Evolutionary conservation across 169 alveolate genomes (phyloP).

Genomic region (Plasmodium cynomolgi): DNA sequence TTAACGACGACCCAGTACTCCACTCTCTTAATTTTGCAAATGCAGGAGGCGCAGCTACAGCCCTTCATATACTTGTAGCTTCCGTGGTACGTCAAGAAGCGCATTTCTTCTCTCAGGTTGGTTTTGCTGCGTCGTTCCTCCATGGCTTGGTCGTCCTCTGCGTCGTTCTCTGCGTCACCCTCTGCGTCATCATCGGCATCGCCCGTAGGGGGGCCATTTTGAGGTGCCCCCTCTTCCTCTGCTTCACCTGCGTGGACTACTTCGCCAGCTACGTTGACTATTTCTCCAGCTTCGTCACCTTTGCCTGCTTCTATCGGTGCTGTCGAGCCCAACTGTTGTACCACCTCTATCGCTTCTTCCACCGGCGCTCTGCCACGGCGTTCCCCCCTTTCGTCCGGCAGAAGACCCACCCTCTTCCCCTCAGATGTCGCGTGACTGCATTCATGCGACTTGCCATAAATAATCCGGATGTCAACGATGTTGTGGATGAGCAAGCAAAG

Average conservation of each 20-base stretch:
- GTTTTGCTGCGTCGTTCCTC: background rate
- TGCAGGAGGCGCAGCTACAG: conserved; percentile 42
- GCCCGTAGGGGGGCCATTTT: background rate
- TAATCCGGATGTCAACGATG: conserved; percentile 19
- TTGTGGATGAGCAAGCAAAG: conserved; percentile 56
- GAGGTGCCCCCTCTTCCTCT: background rate
- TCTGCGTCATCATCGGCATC: background rate
- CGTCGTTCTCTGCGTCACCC: background rate
- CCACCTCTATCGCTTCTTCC: background rate
- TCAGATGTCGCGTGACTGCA: conserved; percentile 20
- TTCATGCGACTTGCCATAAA: conserved; percentile 39
- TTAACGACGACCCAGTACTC: conserved; percentile 57
- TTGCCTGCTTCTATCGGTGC: background rate
- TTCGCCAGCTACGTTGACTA: background rate
- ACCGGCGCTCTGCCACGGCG: background rate
- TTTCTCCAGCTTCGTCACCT: background rate
- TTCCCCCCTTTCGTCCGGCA: background rate
- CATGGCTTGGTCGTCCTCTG: background rate
- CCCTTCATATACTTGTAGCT: conserved; percentile 64
- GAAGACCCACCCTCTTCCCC: background rate
- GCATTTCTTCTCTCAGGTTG: background rate
- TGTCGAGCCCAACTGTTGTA: background rate
- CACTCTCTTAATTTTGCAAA: conserved; percentile 56
- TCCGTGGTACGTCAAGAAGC: conserved; percentile 5
- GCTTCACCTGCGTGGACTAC: background rate